Conservation (phyloP, 179 eudicot species). For the Patellifolia procumbens region DNA sequence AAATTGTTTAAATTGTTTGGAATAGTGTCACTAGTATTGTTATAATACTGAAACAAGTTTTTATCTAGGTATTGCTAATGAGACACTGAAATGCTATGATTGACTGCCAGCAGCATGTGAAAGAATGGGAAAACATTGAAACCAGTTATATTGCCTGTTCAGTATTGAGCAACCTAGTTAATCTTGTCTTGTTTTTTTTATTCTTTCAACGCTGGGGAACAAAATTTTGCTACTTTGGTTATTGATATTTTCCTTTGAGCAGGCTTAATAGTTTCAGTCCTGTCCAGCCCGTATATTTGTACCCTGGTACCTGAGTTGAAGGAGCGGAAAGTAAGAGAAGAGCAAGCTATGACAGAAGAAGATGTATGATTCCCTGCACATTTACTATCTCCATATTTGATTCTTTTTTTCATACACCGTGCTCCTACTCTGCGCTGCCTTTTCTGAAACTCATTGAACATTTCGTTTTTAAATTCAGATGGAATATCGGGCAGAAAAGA, state of each 20-base stretch:
- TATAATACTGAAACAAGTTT: background rate
- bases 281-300: slow-evolving; percentile 65
- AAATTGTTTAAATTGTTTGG: background rate
- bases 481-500: slow-evolving; percentile 75
- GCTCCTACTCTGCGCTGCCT: too few species aligned
- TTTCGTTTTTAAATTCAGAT: slow-evolving; percentile 40
- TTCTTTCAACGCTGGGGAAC: background rate
- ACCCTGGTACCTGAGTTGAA: slow-evolving; percentile 67
- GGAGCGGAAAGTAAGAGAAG: slow-evolving; percentile 66
- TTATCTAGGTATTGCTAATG: background rate
- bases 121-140: background rate
- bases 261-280: slow-evolving; percentile 63
- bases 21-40: too few species aligned
- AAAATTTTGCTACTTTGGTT: background rate
- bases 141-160: background rate
- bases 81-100: background rate
- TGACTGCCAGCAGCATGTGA: background rate
- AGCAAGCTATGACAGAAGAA: slow-evolving; percentile 67
- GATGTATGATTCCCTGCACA: slow-evolving; percentile 49
- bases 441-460: background rate
- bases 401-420: slow-evolving; percentile 12
- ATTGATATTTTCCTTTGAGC: slow-evolving; percentile 22
- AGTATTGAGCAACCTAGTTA: background rate
- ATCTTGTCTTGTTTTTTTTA: background rate
- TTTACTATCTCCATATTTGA: background rate